Evolutionary conservation across 306 rosid genomes (phyloP), one percentile per base, ranked within the genome.

Genomic region (Mimosa bimucronata): DNA sequence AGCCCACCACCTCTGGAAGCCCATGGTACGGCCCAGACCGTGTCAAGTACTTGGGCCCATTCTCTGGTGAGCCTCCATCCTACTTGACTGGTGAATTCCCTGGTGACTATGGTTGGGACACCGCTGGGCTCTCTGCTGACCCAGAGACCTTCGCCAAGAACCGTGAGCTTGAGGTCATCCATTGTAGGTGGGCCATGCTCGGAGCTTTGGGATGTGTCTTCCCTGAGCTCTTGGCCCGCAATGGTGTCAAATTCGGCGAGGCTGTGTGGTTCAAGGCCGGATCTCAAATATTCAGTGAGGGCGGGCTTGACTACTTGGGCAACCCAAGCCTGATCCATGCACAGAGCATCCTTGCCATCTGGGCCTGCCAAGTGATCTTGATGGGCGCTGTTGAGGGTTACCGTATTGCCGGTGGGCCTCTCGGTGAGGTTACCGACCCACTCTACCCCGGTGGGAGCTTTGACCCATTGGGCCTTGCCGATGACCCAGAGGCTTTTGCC

Each of bases 11-110:
- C 77, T 87, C 91, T 0, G 84, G 87, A 7, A 89, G 93, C 88
- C 93, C 91, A 60, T 89, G 92, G 92, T 89, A 87, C 81, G 92
- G 90, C 38, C 92, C 92, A 2, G 91, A 89, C 87, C 85, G 89
- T 77, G 92, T 89, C 1, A 87, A 87, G 81, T 89, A 89, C 78
- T 85, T 89, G 91, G 93, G 93, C 42, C 91, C 93, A 77, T 87
- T 89, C 68, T 89, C 91, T 2, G 91, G 93, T 0, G 91, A 89
- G 75, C 25, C 93, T 0, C 89, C 91, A 11, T 81, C 86, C 76
- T 89, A 89, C 85, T 82, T 89, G 6, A 89, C 84, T 0, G 91
- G 91, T 5, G 93, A 89, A 40, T 89, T 89, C 70, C 91, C 88
- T 0, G 91, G 93, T 52, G 93, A 89, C 81, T 89, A 89, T 2